Evolutionary conservation across 2,329 filamentous ascomycete species (phyloP), one percentile per base, ranked within the genome.

Genomic region (Hirsutella rhossiliensis): DNA sequence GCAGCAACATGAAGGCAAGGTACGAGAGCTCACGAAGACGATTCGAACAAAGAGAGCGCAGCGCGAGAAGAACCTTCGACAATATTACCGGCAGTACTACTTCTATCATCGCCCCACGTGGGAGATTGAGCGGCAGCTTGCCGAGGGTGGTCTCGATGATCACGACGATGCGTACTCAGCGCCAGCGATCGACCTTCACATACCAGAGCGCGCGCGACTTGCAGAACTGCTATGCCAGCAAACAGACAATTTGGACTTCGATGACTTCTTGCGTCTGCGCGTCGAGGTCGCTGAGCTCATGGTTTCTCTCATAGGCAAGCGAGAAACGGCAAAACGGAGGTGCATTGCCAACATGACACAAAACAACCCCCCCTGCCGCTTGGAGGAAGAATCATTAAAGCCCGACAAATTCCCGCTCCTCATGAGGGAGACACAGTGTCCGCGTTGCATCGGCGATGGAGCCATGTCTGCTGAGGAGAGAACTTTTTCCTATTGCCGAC

Each of bases 161-260:
- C 69, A 74, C 34, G 80, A 85, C 50, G 68, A 80, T 3, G 80
- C 11, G 17, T 42, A 42, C 9, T 23, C 3, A 20, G 39, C 27
- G 27, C 39, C 27, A 41, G 27, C 23, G 3, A 30, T 41, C 39
- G 17, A 41, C n/a, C 39, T 29, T 39, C n/a, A n/a, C n/a, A n/a
- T n/a, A n/a, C n/a, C n/a, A n/a, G n/a, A n/a, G n/a, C n/a, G n/a
- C n/a, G n/a, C n/a, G n/a, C n/a, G n/a, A n/a, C n/a, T n/a, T n/a
- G n/a, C n/a, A n/a, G n/a, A n/a, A n/a, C n/a, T n/a, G 7, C 37
- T 23, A 8, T 39, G n/a, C 15, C 8, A 19, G 5, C 37, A 39
- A n/a, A 5, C 37, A 11, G 23, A 28, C 19, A n/a, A 23, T 5
- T n/a, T 39, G n/a, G n/a, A 11, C 19, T 23, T 39, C n/a, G n/a